Conservation (phyloP, 2,329 filamentous ascomycete species). For the Aspergillus candidus region DNA sequence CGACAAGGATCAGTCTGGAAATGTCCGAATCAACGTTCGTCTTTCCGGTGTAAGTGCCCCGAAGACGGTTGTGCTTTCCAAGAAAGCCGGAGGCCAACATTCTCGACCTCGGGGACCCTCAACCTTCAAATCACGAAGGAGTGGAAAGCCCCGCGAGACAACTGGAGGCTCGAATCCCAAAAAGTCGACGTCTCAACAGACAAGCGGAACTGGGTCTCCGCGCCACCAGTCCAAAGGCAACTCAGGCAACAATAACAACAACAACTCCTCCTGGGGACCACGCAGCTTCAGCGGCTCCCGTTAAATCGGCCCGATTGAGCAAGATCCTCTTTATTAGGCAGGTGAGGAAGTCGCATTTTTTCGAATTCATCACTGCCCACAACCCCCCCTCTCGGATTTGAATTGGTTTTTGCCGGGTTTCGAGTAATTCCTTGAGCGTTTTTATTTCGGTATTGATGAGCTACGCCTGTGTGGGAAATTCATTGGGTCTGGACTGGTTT, state of each 20-base stretch:
- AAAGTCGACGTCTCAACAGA: constrained; percentile 21
- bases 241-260: constrained; percentile 2
- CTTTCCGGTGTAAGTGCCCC: constrained; percentile 43
- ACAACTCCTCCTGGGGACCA: constrained; percentile 24
- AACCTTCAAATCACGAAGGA: constrained; percentile 26
- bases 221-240: constrained; percentile 17
- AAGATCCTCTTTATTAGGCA: neutral
- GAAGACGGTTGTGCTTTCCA: constrained; percentile 37
- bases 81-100: constrained; percentile 23
- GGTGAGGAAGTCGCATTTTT: constrained; percentile 3
- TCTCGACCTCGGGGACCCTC: constrained; percentile 23
- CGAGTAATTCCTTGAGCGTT: constrained; percentile 17
- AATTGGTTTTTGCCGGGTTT: constrained; percentile 11
- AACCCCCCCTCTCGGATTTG: neutral
- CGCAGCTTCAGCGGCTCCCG: constrained; percentile 19
- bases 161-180: constrained; percentile 19
- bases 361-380: neutral
- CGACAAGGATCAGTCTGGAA: constrained; percentile 34
- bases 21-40: constrained; percentile 38
- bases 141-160: constrained; percentile 27
- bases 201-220: constrained; percentile 17
- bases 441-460: constrained; percentile 19
- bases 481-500: constrained; percentile 14
- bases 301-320: constrained; percentile 10
- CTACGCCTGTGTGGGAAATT: constrained; percentile 15